Conservation (phyloP, 2,329 filamentous ascomycete genomes). For the Macroventuria anomochaeta region DNA sequence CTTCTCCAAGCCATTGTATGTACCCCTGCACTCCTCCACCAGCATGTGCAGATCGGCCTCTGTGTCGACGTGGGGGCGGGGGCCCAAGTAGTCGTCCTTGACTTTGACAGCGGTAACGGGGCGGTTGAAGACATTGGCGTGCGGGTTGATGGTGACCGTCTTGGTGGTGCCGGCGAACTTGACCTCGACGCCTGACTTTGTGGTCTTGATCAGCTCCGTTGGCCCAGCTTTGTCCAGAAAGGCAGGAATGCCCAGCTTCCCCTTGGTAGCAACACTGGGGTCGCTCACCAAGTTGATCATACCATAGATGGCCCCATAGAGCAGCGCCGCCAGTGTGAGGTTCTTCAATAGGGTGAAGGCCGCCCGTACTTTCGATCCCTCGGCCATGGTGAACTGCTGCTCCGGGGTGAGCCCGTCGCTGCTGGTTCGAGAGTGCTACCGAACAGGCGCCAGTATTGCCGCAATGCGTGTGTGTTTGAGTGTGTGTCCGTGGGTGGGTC, state of each 20-base stretch:
- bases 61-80: slow-evolving; percentile 60
- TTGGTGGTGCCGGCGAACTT: slow-evolving; percentile 52
- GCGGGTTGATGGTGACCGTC: slow-evolving; percentile 56
- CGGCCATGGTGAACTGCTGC: slow-evolving; percentile 41
- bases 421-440: slow-evolving; percentile 13
- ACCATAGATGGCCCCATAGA: slow-evolving; percentile 53
- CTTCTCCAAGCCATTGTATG: slow-evolving; percentile 60
- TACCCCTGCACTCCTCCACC: slow-evolving; percentile 61
- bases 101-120: slow-evolving; percentile 58
- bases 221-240: slow-evolving; percentile 52
- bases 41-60: slow-evolving; percentile 60
- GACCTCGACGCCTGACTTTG: slow-evolving; percentile 50
- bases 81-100: slow-evolving; percentile 60
- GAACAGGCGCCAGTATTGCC: slow-evolving; percentile 16
- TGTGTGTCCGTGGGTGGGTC: background rate
- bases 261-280: slow-evolving; percentile 48
- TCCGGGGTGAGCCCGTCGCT: slow-evolving; percentile 29
- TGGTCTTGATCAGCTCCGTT: slow-evolving; percentile 51
- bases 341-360: slow-evolving; percentile 53
- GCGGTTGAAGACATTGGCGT: slow-evolving; percentile 62
- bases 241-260: slow-evolving; percentile 52
- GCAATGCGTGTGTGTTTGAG: background rate
- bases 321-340: slow-evolving; percentile 50
- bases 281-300: slow-evolving; percentile 52
- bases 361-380: slow-evolving; percentile 39